Evolutionary conservation across 345 rosid genomes (phyloP), one percentile per base, ranked within the genome.

Genomic region (Toxicodendron radicans): DNA sequence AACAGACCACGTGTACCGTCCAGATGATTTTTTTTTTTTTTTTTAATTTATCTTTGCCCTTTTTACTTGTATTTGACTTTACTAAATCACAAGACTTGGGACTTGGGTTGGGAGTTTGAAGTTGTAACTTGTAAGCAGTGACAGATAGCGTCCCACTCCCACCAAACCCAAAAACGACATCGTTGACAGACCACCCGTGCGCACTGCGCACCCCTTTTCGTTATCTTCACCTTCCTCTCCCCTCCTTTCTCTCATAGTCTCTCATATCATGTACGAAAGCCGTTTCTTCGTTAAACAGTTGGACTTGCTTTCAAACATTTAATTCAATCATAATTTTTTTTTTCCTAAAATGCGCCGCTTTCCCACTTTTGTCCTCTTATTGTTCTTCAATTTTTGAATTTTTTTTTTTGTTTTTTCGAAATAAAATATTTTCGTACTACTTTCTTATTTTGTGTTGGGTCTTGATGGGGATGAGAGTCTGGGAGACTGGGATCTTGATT

Each of bases 401-500:
- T n/a, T n/a, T n/a, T n/a, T 74, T 62, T 59, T 21, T 52, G 64
- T 71, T 57, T 45, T 21, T 52, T 71, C 38, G 0, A 7, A 11
- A 23, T 43, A 30, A 10, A 9, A 43, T 7, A 56, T 43, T 45
- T 23, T 18, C 9, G 43, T 35, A 3, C 32, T 27, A 4, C 1
- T 17, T 17, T 23, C n/a, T 62, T 2, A 10, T 41, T 51, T 48
- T 59, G 0, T 49, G 54, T 3, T 24, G 53, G 33, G 38, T 24
- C 7, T 58, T 20, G 77, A 82, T 82, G 85, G 81, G 66, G 75
- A 48, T 58, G 69, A 69, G 79, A 79, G 75, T 76, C 76, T 79
- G 81, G 82, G 76, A 66, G 77, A 68, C 79, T 69, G 61, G 72
- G 84, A 80, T 89, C 82, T 54, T 70, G 35, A 48, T 84, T 58